Percentiles rank a stretch among this genome's conserved stretches.
Conservation (phyloP, 2,329 filamentous ascomycete genomes). For the Fusarium sp. region DNA sequence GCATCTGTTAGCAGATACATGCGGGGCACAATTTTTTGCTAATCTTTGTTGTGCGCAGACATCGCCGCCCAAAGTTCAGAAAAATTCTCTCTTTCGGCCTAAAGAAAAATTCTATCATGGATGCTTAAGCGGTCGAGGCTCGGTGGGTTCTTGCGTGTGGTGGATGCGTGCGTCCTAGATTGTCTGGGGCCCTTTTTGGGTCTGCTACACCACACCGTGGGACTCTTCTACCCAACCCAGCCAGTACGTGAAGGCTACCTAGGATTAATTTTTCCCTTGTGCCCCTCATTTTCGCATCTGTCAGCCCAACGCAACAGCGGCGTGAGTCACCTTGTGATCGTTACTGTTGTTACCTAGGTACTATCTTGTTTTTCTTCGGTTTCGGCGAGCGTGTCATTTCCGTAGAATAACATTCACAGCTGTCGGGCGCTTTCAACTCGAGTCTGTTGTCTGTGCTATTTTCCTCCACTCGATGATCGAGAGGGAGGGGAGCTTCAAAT, state of each 20-base stretch:
- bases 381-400: conserved; percentile 5
- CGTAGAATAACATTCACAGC: not conserved
- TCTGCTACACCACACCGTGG: conserved; percentile 28
- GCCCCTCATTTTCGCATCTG: conserved; percentile 38
- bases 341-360: not conserved
- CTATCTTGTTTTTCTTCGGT: not conserved
- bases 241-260: not conserved
- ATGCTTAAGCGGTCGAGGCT: conserved; percentile 35
- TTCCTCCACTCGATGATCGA: conserved; percentile 27
- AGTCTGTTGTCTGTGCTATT: not conserved
- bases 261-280: conserved; percentile 18
- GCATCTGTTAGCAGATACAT: conserved; percentile 47
- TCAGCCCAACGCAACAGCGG: conserved; percentile 46
- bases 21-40: conserved; percentile 34
- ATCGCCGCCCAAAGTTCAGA: conserved; percentile 28
- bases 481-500: conserved; percentile 36
- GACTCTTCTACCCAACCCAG: conserved; percentile 45
- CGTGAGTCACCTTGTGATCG: conserved; percentile 42
- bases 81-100: conserved; percentile 45
- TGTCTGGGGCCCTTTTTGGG: conserved; percentile 33
- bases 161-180: conserved; percentile 33
- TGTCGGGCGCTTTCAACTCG: not conserved
- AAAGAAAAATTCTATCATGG: conserved; percentile 41
- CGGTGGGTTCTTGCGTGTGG: conserved; percentile 36
- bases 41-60: conserved; percentile 31